Evolutionary conservation across 2,329 filamentous ascomycete species (phyloP).

Genomic region (Nemania abortiva): DNA sequence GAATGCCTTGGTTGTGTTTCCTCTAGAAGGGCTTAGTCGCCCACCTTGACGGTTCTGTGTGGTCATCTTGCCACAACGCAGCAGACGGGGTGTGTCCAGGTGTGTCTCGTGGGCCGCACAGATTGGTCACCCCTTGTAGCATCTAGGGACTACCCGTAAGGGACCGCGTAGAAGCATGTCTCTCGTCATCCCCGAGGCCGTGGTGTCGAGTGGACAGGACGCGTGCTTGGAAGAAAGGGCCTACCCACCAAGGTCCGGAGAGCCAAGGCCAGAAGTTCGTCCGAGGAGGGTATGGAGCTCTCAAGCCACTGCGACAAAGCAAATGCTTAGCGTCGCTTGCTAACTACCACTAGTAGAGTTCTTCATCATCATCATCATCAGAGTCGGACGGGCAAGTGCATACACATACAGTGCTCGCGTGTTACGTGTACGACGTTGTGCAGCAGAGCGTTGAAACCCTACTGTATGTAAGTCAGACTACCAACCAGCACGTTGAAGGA

Average conservation of each 20-base stretch:
- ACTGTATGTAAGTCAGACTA: background rate
- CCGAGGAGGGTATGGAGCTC: conserved; percentile 20
- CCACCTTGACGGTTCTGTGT: conserved; percentile 46
- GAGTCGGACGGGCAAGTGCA: conserved; percentile 24
- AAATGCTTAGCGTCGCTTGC: conserved; percentile 34
- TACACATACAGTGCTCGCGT: background rate
- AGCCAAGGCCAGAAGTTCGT: conserved; percentile 42
- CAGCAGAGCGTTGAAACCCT: conserved; percentile 17
- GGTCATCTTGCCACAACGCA: conserved; percentile 56
- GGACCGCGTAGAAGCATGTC: conserved; percentile 46
- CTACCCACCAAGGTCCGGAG: conserved; percentile 20
- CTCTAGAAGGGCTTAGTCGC: conserved; percentile 47
- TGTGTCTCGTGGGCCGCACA: conserved; percentile 58
- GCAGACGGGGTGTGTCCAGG: conserved; percentile 55
- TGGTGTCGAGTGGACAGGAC: conserved; percentile 41
- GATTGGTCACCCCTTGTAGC: conserved; percentile 54
- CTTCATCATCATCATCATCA: background rate
- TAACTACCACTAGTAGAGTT: background rate
- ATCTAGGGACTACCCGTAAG: conserved; percentile 44
- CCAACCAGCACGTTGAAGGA: background rate
- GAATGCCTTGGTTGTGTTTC: conserved; percentile 57
- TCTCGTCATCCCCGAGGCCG: conserved; percentile 50
- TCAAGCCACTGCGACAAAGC: conserved; percentile 27
- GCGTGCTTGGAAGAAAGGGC: conserved; percentile 23
- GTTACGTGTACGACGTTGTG: conserved; percentile 9